These are phyloP conservation scores for Saccharomyces hybrid DNA, from an alignment of 1,139 yeast genomes.

Conservation along the genomic window DNA sequence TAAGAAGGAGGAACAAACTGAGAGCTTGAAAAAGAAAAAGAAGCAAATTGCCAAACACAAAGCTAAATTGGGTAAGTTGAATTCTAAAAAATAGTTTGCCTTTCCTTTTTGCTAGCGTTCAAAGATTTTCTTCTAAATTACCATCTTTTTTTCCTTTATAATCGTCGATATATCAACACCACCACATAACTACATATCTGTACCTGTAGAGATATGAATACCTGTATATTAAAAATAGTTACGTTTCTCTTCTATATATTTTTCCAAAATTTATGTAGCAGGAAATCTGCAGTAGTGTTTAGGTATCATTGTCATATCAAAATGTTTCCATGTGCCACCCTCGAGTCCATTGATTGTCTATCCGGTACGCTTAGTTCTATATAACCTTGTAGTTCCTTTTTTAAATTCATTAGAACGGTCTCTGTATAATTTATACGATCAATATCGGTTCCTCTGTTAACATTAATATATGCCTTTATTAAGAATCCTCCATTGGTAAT, in stretches of 20 bases:
- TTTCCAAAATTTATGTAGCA: neutral
- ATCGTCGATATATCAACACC: neutral
- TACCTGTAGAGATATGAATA: neutral
- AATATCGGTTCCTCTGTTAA: constrained; percentile 66
- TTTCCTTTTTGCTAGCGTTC: neutral
- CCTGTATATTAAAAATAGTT: neutral
- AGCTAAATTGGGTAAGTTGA: constrained; percentile 42
- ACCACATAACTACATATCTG: neutral
- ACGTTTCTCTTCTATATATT: neutral
- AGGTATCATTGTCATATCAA: neutral
- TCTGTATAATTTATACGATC: constrained; percentile 63
- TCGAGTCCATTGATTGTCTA: constrained; percentile 70
- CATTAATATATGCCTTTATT: constrained; percentile 61
- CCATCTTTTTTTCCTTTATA: neutral
- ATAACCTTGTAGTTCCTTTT: constrained; percentile 58
- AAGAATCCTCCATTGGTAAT: constrained; percentile 35
- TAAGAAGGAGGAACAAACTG: constrained; percentile 74
- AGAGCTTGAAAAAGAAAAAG: constrained; percentile 68
- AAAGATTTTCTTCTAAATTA: neutral
- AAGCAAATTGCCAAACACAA: constrained; percentile 67
- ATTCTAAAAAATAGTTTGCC: constrained; percentile 22
- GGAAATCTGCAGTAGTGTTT: neutral
- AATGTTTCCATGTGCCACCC: constrained; percentile 32
- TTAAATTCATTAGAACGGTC: constrained; percentile 52
- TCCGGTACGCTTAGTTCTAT: constrained; percentile 68